Conservation (phyloP, 148 eudicot genomes). For the Rhododendron williamsianum region DNA sequence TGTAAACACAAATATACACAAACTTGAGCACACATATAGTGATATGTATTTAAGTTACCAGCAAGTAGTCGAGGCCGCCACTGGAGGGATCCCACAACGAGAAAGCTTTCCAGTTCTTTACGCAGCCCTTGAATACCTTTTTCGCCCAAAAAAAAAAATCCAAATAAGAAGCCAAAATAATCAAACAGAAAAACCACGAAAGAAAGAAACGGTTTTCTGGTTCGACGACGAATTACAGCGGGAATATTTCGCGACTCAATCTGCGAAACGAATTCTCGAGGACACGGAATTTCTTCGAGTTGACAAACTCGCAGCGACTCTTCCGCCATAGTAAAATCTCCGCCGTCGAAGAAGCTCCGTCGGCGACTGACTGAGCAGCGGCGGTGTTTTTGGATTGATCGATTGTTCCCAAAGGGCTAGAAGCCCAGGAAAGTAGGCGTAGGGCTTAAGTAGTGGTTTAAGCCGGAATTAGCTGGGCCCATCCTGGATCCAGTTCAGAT, state of each 20-base stretch:
- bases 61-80: slow-evolving; percentile 80
- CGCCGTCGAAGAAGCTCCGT: not conserved
- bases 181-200: not conserved
- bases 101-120: slow-evolving; percentile 70
- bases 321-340: slow-evolving; percentile 27
- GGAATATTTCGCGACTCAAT: slow-evolving; percentile 67
- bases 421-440: not conserved
- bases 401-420: not conserved
- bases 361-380: not conserved
- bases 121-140: slow-evolving; percentile 71
- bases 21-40: not conserved
- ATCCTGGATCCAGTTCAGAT: too few relatives aligned
- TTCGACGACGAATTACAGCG: slow-evolving; percentile 28
- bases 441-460: too few relatives aligned
- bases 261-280: slow-evolving; percentile 43
- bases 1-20: not conserved
- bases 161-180: not conserved
- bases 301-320: slow-evolving; percentile 30
- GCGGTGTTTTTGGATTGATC: not conserved
- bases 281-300: slow-evolving; percentile 35
- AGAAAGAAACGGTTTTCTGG: not conserved
- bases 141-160: not conserved
- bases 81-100: slow-evolving; percentile 52
- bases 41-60: slow-evolving; percentile 30
- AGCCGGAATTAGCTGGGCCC: not conserved